Percentiles rank a stretch among this genome's conserved stretches.
phyloP scores from a whole-genome alignment of 805 yeast species.

The Alloascoidea hylecoeti region DNA sequence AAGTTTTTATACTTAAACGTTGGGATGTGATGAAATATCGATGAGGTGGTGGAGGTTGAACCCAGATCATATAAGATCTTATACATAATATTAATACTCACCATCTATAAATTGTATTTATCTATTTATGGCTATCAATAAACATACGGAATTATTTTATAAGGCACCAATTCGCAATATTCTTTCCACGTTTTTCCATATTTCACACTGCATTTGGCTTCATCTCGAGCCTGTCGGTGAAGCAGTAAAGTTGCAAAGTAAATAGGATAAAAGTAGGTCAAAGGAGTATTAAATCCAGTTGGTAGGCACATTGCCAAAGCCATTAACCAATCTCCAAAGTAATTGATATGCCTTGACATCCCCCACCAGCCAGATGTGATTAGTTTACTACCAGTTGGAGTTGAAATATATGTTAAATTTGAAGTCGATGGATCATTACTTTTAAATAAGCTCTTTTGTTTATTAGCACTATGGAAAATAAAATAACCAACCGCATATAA shows the following conservation, averaged over 20 bases:
- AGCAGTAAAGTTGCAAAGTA: slow-evolving; percentile 73
- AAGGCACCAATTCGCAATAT: slow-evolving; percentile 73
- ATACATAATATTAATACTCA: too few relatives aligned
- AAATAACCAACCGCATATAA: slow-evolving; percentile 55
- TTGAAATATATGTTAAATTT: slow-evolving; percentile 54
- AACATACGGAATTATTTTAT: slow-evolving; percentile 78
- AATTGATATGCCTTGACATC: slow-evolving; percentile 81
- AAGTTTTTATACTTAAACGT: too few relatives aligned
- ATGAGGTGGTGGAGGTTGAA: too few relatives aligned
- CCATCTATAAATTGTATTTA: too few relatives aligned
- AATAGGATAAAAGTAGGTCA: slow-evolving; percentile 77
- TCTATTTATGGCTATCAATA: too few relatives aligned
- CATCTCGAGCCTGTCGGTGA: slow-evolving; percentile 88
- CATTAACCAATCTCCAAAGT: slow-evolving; percentile 90
- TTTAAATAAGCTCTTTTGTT: slow-evolving; percentile 74
- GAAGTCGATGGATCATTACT: slow-evolving; percentile 50
- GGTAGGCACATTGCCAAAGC: slow-evolving; percentile 89
- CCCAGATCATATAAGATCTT: too few relatives aligned
- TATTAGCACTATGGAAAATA: slow-evolving; percentile 75
- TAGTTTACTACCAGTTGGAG: slow-evolving; percentile 67
- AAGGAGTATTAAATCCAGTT: slow-evolving; percentile 66
- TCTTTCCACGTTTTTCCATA: slow-evolving; percentile 80
- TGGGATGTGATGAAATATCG: too few relatives aligned
- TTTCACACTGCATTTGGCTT: slow-evolving; percentile 74
- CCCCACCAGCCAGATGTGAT: slow-evolving; percentile 96